Evolutionary conservation across 1,284 basidiomycete genomes (phyloP).

Genomic region (Trichosporon coremiiforme): DNA sequence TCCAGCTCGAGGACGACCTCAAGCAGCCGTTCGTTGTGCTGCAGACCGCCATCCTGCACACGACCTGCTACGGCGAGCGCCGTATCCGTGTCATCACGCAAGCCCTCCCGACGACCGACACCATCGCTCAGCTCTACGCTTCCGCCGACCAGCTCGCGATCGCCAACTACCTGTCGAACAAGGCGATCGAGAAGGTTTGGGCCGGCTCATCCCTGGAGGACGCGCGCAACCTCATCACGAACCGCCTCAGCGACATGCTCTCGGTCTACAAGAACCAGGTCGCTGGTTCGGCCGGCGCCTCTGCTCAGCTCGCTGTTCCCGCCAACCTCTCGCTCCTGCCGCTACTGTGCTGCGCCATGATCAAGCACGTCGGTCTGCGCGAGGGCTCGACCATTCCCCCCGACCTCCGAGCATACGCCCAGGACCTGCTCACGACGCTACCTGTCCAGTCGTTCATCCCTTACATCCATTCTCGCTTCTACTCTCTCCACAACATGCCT

Average conservation of each 20-base stretch:
- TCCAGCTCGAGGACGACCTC: constrained; percentile 95
- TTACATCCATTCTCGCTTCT: constrained; percentile 92
- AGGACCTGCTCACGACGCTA: constrained; percentile 85
- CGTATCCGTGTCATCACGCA: constrained; percentile 93
- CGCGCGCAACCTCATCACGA: constrained; percentile 83
- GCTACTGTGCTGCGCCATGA: constrained; percentile 79
- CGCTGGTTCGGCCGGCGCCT: constrained; percentile 88
- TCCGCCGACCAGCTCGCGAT: constrained; percentile 94
- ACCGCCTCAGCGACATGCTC: constrained; percentile 88
- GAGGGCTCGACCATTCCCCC: constrained; percentile 96
- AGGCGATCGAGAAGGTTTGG: constrained; percentile 91
- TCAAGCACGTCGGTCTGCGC: constrained; percentile 94
- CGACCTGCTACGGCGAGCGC: constrained; percentile 92
- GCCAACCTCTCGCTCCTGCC: constrained; percentile 95
- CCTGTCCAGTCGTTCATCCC: constrained; percentile 89
- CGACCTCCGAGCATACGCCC: constrained; percentile 93
- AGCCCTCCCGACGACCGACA: constrained; percentile 89
- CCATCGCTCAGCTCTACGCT: constrained; percentile 89
- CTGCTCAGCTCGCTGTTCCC: constrained; percentile 86
- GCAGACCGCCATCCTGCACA: constrained; percentile 95
- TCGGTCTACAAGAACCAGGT: constrained; percentile 94
- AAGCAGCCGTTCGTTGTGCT: constrained; percentile 90
- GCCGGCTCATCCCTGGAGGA: constrained; percentile 81
- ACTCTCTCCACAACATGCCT: constrained; percentile 92
- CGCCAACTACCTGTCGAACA: constrained; percentile 86